phyloP scores from a whole-genome alignment of 225 moss, liverwort and hornwort species.

The Straminergon stramineum region DNA sequence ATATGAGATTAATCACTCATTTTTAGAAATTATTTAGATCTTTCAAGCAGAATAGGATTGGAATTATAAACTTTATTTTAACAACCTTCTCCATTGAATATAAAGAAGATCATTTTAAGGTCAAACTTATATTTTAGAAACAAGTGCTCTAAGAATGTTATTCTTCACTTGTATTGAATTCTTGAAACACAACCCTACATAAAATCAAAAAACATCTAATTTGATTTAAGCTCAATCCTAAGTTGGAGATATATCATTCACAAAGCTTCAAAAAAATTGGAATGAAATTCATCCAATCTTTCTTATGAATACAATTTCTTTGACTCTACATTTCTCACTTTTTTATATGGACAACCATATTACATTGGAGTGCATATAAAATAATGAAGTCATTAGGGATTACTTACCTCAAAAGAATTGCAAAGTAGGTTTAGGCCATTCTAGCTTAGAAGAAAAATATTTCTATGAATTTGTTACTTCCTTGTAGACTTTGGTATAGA shows the following conservation, averaged over 20 bases:
- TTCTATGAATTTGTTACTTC: not conserved
- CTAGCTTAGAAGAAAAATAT: not conserved
- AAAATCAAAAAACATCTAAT: not conserved
- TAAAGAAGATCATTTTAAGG: not conserved
- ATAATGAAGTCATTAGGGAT: not conserved
- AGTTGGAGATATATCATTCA: not conserved
- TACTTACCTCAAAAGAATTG: not conserved
- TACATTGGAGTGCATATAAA: not conserved
- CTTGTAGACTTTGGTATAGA: not conserved
- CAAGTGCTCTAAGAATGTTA: not conserved
- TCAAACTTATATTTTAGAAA: not conserved
- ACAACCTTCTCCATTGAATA: not conserved
- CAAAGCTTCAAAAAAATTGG: not conserved
- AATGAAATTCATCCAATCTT: not conserved
- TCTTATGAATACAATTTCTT: no score
- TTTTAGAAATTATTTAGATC: not conserved
- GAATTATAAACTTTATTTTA: not conserved
- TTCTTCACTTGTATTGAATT: not conserved
- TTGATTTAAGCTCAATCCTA: not conserved
- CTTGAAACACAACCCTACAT: not conserved
- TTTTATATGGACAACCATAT: no score
- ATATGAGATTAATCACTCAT: not conserved
- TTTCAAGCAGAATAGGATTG: not conserved
- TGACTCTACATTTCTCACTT: accelerated
- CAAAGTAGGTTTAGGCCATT: not conserved